These are phyloP conservation scores for Fragosphaeria purpurea DNA, from an alignment of 2,329 filamentous ascomycete species.

Conservation along the genomic window DNA sequence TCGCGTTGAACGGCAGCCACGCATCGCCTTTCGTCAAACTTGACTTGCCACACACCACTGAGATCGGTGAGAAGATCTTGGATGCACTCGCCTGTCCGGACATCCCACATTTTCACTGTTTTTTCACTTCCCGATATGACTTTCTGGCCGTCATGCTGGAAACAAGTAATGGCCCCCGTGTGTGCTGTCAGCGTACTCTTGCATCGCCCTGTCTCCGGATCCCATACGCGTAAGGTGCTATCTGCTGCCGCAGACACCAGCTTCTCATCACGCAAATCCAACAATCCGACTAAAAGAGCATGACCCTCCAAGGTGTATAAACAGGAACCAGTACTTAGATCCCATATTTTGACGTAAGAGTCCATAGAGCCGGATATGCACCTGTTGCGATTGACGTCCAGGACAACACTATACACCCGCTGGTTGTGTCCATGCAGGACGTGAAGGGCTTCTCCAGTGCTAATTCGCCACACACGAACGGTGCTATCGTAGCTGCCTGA, in stretches of 20 bases:
- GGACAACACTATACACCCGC: conserved; percentile 95
- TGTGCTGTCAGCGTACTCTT: conserved; percentile 86
- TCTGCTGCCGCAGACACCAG: conserved; percentile 93
- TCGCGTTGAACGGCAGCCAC: conserved; percentile 94
- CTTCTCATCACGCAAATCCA: conserved; percentile 81
- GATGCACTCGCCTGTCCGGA: conserved; percentile 81
- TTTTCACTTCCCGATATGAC: conserved; percentile 94
- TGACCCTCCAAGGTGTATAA: conserved; percentile 90
- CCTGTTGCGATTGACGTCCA: conserved; percentile 82
- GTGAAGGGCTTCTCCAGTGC: conserved; percentile 79
- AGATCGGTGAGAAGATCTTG: conserved; percentile 88
- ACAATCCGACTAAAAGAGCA: conserved; percentile 77
- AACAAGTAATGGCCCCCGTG: conserved; percentile 95
- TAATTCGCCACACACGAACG: conserved; percentile 95
- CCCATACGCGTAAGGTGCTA: conserved; percentile 92
- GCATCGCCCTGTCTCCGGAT: conserved; percentile 84
- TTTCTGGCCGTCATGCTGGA: conserved; percentile 94
- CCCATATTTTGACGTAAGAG: conserved; percentile 96
- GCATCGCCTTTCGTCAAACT: conserved; percentile 89
- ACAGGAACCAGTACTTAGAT: conserved; percentile 73
- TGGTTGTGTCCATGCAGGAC: conserved; percentile 76
- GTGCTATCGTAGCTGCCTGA: conserved; percentile 95
- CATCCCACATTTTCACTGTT: conserved; percentile 98
- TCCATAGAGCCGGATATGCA: conserved; percentile 99
- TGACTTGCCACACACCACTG: conserved; percentile 97